Evolutionary conservation across 805 yeast species (phyloP).

Genomic region (Nakazawaea ambrosiae): DNA sequence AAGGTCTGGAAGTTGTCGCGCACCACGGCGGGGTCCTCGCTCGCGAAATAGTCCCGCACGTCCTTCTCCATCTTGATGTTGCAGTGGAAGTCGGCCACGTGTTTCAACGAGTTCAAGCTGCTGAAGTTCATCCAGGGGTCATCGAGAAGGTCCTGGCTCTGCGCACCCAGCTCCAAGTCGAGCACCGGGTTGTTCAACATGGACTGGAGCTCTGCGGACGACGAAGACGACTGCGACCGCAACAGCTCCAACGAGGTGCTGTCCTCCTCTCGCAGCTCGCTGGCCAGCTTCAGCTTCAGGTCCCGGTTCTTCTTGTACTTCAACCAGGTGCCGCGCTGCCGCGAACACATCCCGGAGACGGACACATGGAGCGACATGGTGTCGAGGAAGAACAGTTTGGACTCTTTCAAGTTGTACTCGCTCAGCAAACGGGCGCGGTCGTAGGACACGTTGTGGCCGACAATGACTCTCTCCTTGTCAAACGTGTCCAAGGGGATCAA

Average conservation of each 20-base stretch:
- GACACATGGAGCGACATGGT: constrained; percentile 93
- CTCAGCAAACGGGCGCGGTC: constrained; percentile 84
- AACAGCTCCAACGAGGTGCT: constrained; percentile 13
- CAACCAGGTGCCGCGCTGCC: constrained; percentile 77
- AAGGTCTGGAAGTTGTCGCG: constrained; percentile 50
- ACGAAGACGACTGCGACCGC: constrained; percentile 15
- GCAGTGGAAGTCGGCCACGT: constrained; percentile 77
- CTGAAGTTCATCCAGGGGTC: constrained; percentile 86
- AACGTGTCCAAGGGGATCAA: constrained; percentile 67
- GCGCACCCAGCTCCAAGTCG: constrained; percentile 23
- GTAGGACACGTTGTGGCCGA: constrained; percentile 88
- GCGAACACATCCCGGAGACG: constrained; percentile 84
- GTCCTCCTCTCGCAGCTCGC: constrained; percentile 16
- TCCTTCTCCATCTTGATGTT: constrained; percentile 58
- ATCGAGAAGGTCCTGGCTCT: constrained; percentile 29
- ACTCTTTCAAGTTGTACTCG: constrained; percentile 62
- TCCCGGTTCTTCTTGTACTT: constrained; percentile 40
- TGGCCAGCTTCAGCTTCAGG: constrained; percentile 12
- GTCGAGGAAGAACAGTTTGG: constrained; percentile 78
- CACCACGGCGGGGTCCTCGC: constrained; percentile 46
- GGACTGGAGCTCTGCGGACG: constrained; percentile 19
- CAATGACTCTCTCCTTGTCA: constrained; percentile 45
- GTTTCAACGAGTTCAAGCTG: constrained; percentile 70
- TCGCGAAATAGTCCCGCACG: constrained; percentile 56
- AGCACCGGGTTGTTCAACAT: constrained; percentile 22